These are phyloP conservation scores for Penicillium sp. DNA, from an alignment of 2,329 filamentous ascomycete species.

Conservation along the genomic window DNA sequence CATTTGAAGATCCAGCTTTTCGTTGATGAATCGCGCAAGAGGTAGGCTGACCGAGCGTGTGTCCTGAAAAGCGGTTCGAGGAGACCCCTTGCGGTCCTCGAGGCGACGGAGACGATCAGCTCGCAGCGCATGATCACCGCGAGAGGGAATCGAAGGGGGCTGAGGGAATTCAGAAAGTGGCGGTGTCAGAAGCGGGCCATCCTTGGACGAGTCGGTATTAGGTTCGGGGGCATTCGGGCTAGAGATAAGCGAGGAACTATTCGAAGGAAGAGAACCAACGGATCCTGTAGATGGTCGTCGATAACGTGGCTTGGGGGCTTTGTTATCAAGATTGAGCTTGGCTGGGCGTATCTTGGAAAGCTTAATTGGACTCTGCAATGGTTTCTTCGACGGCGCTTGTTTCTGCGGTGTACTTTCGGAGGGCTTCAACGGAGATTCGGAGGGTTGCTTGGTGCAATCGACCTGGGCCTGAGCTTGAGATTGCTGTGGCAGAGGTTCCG, in stretches of 20 bases:
- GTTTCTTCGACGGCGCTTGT: constrained; percentile 24
- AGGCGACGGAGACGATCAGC: constrained; percentile 36
- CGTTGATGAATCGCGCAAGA: constrained; percentile 46
- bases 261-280: constrained; percentile 33
- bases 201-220: constrained; percentile 33
- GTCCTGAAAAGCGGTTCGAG: constrained; percentile 30
- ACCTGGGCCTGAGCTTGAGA: not conserved
- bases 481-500: not conserved
- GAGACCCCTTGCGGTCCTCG: constrained; percentile 29
- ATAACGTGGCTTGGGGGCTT: constrained; percentile 18
- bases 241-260: constrained; percentile 36
- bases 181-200: constrained; percentile 27
- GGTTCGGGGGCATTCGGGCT: constrained; percentile 34
- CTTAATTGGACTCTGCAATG: constrained; percentile 40
- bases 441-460: not conserved
- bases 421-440: not conserved
- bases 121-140: constrained; percentile 34
- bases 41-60: constrained; percentile 41
- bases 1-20: constrained; percentile 36
- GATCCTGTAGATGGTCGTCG: constrained; percentile 37
- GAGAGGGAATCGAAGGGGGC: constrained; percentile 22
- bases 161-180: constrained; percentile 23
- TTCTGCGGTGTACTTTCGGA: constrained; percentile 11
- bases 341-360: constrained; percentile 31
- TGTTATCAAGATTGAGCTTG: constrained; percentile 26